Evolutionary conservation across 2,329 filamentous ascomycete genomes (phyloP).

Genomic region (Sporothrix sp.): DNA sequence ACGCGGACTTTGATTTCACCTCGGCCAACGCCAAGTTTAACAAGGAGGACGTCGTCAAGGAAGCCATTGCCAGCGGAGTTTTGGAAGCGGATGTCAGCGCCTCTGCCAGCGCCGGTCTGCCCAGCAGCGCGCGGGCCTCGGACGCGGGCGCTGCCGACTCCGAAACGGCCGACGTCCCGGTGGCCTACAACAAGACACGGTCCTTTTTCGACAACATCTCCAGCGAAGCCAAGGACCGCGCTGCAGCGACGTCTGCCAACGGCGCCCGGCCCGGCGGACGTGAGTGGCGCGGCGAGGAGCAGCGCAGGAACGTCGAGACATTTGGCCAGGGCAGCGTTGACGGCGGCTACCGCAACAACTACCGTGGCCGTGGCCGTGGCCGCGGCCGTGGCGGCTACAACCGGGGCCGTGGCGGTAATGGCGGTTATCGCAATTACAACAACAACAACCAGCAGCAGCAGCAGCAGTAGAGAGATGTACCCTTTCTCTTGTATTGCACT

Average conservation of each 20-base stretch:
- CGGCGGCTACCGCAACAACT: slow-evolving; percentile 61
- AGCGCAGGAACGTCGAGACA: slow-evolving; percentile 93
- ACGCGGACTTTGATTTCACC: slow-evolving; percentile 87
- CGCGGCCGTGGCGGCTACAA: slow-evolving; percentile 45
- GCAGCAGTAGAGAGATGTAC: background rate
- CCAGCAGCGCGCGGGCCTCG: slow-evolving; percentile 19
- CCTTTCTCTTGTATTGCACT: background rate
- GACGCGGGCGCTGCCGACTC: slow-evolving; percentile 9
- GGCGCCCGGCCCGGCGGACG: slow-evolving; percentile 63
- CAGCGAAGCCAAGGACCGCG: slow-evolving; percentile 81
- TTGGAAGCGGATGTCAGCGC: slow-evolving; percentile 30
- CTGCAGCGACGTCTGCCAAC: slow-evolving; percentile 47
- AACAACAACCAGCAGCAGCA: slow-evolving; percentile 5
- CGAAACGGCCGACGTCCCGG: slow-evolving; percentile 27
- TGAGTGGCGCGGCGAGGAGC: slow-evolving; percentile 86
- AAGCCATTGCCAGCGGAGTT: slow-evolving; percentile 56
- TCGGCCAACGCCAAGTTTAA: slow-evolving; percentile 81
- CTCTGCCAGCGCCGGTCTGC: slow-evolving; percentile 19
- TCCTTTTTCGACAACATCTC: slow-evolving; percentile 99
- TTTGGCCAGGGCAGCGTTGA: slow-evolving; percentile 97
- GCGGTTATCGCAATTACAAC: slow-evolving; percentile 13
- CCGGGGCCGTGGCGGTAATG: slow-evolving; percentile 27
- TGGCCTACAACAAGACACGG: slow-evolving; percentile 72
- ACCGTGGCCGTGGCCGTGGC: slow-evolving; percentile 69
- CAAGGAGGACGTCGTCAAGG: slow-evolving; percentile 76